Percentiles rank a stretch among this genome's conserved stretches.
Evolutionary conservation across 179 eudicot genomes (phyloP).

Genomic region (Sideroxylon spinosum): DNA sequence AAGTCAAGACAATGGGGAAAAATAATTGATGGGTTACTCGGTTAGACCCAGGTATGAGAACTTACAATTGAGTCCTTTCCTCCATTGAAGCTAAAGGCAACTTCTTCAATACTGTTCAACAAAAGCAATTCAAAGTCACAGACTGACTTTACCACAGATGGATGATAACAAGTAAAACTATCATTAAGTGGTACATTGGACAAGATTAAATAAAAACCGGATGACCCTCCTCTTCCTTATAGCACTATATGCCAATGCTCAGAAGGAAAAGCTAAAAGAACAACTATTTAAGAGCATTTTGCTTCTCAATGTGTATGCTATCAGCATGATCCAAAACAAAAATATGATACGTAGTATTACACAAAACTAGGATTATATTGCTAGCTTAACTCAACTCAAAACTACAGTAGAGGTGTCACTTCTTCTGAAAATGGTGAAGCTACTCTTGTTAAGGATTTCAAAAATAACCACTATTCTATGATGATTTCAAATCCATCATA

Average conservation of each 20-base stretch:
- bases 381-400: not conserved
- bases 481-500: too few species aligned
- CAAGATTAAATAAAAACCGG: not conserved
- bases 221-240: not conserved
- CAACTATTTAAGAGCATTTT: not conserved
- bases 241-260: not conserved
- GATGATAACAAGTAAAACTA: conserved; percentile 1
- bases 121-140: conserved; percentile 17
- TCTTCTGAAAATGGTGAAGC: too few species aligned
- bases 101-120: conserved; percentile 75
- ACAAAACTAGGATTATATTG: not conserved
- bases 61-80: conserved; percentile 99
- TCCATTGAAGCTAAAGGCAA: conserved; percentile 96
- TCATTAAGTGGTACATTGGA: not conserved
- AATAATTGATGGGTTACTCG: not conserved
- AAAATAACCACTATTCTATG: too few species aligned
- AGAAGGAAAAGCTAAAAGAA: not conserved
- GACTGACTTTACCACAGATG: not conserved
- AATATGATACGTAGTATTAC: not conserved
- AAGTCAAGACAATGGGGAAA: conserved; percentile 11
- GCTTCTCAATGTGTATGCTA: not conserved
- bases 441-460: too few species aligned
- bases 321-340: not conserved
- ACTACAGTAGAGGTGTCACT: not conserved
- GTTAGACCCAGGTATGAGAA: conserved; percentile 9